A percentile compares a stretch with the other conserved stretches of the same genome.
Conservation (phyloP, 2,329 filamentous ascomycete species). For the Penicillium sp. region DNA sequence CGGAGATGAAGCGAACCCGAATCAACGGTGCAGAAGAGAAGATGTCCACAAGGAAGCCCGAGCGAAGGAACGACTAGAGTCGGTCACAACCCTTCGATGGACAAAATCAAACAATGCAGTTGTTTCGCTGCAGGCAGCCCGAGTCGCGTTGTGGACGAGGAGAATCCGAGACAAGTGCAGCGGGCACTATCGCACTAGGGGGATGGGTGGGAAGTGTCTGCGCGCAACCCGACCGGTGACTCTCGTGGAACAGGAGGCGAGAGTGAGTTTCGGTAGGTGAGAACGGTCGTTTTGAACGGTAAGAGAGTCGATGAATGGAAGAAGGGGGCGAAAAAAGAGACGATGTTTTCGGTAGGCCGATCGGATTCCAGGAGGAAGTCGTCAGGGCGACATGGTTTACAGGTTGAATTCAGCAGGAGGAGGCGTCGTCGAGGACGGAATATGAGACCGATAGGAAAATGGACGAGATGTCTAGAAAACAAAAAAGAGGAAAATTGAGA, state of each 20-base stretch:
- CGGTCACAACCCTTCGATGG: constrained; percentile 22
- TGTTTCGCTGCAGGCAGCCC: constrained; percentile 37
- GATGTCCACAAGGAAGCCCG: constrained; percentile 9
- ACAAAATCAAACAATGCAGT: constrained; percentile 37
- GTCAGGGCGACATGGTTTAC: constrained; percentile 14
- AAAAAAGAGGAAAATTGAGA: not conserved
- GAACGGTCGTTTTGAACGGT: not conserved
- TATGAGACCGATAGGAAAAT: not conserved
- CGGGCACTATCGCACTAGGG: not conserved
- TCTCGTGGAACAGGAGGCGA: not conserved
- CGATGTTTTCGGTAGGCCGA: constrained; percentile 3
- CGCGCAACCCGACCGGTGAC: constrained; percentile 5
- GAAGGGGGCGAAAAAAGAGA: not conserved
- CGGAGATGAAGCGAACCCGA: constrained; percentile 4
- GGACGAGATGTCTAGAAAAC: not conserved
- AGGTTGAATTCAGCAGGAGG: not conserved
- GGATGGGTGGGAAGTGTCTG: not conserved
- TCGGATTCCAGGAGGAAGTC: not conserved
- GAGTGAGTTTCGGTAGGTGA: not conserved
- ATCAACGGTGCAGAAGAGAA: not conserved
- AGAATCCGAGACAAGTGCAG: constrained; percentile 28
- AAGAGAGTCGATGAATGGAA: constrained; percentile 20
- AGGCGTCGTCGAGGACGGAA: not conserved
- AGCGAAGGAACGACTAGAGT: constrained; percentile 24
- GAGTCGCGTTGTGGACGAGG: constrained; percentile 29